Conservation (phyloP, 352 stramenopile genomes). For the Aphanomyces invadans region DNA sequence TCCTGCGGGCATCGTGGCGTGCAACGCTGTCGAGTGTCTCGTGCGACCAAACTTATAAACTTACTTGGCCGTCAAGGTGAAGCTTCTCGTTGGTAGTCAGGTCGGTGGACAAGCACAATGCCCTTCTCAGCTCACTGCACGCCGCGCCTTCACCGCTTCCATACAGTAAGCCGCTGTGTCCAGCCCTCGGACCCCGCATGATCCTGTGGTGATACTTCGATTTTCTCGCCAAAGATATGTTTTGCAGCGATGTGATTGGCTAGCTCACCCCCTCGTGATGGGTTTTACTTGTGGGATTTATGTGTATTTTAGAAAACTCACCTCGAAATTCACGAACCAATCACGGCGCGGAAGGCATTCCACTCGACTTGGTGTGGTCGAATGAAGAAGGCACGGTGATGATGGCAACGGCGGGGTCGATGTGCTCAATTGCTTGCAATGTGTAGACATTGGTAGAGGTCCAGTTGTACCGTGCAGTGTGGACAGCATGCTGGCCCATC, state of each 20-base stretch:
- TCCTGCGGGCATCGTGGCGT: too few species aligned
- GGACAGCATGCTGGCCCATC: constrained; percentile 42
- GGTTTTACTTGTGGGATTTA: neutral
- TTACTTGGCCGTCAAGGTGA: too few species aligned
- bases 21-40: too few species aligned
- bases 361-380: neutral
- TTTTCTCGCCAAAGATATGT: neutral
- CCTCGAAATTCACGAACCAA: neutral
- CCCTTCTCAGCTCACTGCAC: too few species aligned
- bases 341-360: neutral
- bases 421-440: neutral
- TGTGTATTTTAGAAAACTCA: neutral
- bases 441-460: constrained; percentile 4
- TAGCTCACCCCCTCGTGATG: neutral
- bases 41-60: too few species aligned
- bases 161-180: too few species aligned
- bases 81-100: too few species aligned
- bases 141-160: too few species aligned
- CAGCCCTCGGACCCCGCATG: neutral
- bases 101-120: too few species aligned
- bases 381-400: neutral
- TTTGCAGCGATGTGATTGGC: neutral
- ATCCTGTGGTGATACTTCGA: neutral
- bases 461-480: constrained; percentile 43
- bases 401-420: too few species aligned